Base-by-base conservation (phyloP, 176 grass and related monocot genomes). In the Zoysia pacifica region DNA sequence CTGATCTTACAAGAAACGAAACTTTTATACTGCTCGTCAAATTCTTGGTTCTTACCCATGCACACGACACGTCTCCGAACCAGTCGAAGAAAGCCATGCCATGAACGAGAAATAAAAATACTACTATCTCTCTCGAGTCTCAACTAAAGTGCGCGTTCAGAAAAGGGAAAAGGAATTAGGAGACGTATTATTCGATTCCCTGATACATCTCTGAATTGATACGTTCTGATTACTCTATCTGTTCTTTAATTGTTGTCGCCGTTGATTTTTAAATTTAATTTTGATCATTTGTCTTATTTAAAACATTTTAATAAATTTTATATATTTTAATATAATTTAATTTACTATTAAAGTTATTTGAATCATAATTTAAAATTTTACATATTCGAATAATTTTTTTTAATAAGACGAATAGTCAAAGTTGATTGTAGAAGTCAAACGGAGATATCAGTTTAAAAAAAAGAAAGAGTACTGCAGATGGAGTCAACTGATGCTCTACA, bases 401-500 rank as follows among this genome's bases (percentile, higher is more conserved):
- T 0, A 28, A 28, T 28, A 28, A 28, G 28, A 28, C 28, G 28
- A 28, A 28, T 28, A 0, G 0, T 28, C 28, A 28, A 28, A 28
- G 28, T 28, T 28, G 28, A 28, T 28, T 0, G 28, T 28, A 28
- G 28, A 28, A 28, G 28, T 28, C 28, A 28, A 1, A 28, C 28
- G 28, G 28, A 28, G 28, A 28, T 28, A 28, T 28, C 28, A 28
- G 0, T 28, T 28, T 28, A 28, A 28, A 28, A 28, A 28, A 0
- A 28, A 28, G n/a, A 28, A 28, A 28, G 0, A 28, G 18, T 46
- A 4, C 40, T 9, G 65, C 45, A 16, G 15, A 40, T 49, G 44
- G 18, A 77, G 80, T 83, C 80, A 87, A 90, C 70, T 62, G 38
- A 18, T 76, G 69, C 19, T 69, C 13, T 51, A 1, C 75, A 90